These are phyloP conservation scores for Persicaria tinctoria DNA, from an alignment of 148 eudicot genomes.

Conservation along the genomic window DNA sequence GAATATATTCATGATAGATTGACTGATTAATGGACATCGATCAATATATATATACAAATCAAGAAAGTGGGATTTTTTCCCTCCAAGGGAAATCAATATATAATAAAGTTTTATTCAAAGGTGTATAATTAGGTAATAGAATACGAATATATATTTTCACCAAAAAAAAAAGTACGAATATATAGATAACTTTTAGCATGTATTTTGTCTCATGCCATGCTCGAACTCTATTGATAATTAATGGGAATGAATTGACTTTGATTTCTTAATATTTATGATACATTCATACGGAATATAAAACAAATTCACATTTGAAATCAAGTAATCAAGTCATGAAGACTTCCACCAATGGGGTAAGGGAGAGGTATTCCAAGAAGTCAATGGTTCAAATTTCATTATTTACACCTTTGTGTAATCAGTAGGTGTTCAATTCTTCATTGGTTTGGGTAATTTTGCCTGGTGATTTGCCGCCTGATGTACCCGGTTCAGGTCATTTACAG, in stretches of 20 bases:
- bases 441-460: too few species aligned
- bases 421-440: too few species aligned
- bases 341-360: too few species aligned
- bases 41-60: neutral
- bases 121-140: neutral
- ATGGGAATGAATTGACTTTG: neutral
- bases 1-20: conserved; percentile 5
- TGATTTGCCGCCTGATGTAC: too few species aligned
- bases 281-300: neutral
- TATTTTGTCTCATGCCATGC: neutral
- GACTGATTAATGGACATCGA: neutral
- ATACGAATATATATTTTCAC: neutral
- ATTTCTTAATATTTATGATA: neutral
- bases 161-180: too few species aligned
- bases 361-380: too few species aligned
- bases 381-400: too few species aligned
- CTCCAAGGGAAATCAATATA: neutral
- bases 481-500: too few species aligned
- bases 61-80: neutral
- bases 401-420: too few species aligned
- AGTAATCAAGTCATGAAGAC: too few species aligned
- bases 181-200: neutral
- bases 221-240: neutral
- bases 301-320: neutral
- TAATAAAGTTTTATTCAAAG: neutral